phyloP scores from a whole-genome alignment of 371 early-diverging fungal genomes.

The Phascolomyces articulosus region DNA sequence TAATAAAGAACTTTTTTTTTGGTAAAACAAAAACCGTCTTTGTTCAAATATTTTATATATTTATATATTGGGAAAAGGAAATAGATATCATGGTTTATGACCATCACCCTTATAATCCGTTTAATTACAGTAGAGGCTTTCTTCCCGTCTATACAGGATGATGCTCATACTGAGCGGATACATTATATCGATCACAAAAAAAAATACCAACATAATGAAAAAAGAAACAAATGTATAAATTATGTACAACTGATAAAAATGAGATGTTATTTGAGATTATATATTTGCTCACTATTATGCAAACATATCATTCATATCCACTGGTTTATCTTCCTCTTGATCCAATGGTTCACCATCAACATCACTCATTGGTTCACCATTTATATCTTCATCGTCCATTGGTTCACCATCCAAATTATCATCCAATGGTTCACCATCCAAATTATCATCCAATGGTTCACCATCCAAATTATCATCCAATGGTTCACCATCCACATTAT shows the following conservation, averaged over 20 bases:
- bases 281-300: background rate
- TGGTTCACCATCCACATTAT: constrained; percentile 4
- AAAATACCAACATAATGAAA: background rate
- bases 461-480: constrained; percentile 40
- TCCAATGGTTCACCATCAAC: background rate
- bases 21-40: too few species aligned
- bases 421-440: constrained; percentile 40
- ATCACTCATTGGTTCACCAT: constrained; percentile 16
- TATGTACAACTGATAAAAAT: too few species aligned
- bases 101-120: too few species aligned
- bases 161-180: too few species aligned
- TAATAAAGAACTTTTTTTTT: too few species aligned
- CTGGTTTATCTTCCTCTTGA: background rate
- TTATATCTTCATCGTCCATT: constrained; percentile 26
- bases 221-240: background rate
- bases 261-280: too few species aligned
- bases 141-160: too few species aligned
- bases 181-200: too few species aligned
- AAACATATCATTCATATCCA: constrained; percentile 21
- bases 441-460: constrained; percentile 43
- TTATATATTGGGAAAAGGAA: too few species aligned
- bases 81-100: too few species aligned
- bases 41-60: too few species aligned
- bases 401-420: constrained; percentile 35
- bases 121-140: too few species aligned